These are phyloP conservation scores for Lasiodiplodia sp. DNA, from an alignment of 2,329 filamentous ascomycete genomes.

Conservation along the genomic window DNA sequence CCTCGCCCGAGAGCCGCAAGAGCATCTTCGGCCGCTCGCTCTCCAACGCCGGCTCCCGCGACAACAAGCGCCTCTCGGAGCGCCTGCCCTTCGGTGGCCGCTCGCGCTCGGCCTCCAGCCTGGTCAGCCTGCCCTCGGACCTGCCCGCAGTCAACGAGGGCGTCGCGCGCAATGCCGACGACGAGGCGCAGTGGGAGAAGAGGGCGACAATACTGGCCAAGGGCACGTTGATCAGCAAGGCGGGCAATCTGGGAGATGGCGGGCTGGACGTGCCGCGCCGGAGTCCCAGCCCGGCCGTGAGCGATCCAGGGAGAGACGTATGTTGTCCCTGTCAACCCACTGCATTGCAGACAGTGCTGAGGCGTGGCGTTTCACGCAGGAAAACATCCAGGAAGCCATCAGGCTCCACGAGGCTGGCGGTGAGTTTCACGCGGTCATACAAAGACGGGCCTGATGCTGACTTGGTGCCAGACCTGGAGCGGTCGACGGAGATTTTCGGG, in stretches of 20 bases:
- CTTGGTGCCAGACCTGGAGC: slow-evolving; percentile 65
- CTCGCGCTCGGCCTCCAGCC: slow-evolving; percentile 63
- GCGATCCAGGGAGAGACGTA: slow-evolving; percentile 50
- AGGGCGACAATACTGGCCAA: slow-evolving; percentile 87
- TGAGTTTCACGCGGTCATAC: slow-evolving; percentile 39
- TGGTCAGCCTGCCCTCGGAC: slow-evolving; percentile 78
- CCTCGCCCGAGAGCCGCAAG: slow-evolving; percentile 38
- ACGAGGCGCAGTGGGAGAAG: slow-evolving; percentile 82
- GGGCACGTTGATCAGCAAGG: slow-evolving; percentile 54
- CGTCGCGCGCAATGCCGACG: slow-evolving; percentile 52
- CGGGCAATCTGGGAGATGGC: not conserved
- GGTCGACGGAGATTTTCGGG: slow-evolving; percentile 86
- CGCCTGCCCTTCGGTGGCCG: slow-evolving; percentile 68
- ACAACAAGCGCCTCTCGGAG: slow-evolving; percentile 66
- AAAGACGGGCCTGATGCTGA: slow-evolving; percentile 31
- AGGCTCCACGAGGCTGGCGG: slow-evolving; percentile 83
- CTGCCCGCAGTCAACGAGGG: slow-evolving; percentile 73
- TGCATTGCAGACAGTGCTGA: slow-evolving; percentile 13
- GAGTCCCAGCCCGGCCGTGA: slow-evolving; percentile 47
- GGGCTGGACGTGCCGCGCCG: slow-evolving; percentile 28
- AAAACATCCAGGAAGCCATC: slow-evolving; percentile 94
- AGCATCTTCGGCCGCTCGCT: slow-evolving; percentile 35
- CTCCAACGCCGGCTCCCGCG: slow-evolving; percentile 37
- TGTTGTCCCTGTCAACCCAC: slow-evolving; percentile 21
- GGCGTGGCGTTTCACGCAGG: slow-evolving; percentile 33